phyloP scores from a whole-genome alignment of 768 basidiomycete species.

The Gymnopilus junonius region DNA sequence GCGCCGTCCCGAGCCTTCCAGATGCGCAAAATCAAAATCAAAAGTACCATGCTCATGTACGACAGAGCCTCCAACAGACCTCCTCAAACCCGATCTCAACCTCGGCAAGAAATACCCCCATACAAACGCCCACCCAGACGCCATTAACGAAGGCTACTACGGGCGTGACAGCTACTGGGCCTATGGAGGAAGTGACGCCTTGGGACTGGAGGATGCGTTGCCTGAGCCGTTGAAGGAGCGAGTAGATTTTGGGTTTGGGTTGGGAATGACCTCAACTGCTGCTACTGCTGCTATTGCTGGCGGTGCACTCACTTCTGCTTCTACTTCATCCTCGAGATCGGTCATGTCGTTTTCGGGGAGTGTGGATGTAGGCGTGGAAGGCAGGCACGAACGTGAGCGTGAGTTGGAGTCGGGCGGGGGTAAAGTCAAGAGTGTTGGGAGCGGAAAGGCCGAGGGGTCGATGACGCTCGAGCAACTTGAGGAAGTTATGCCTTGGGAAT shows the following conservation, averaged over 20 bases:
- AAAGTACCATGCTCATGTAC: not conserved
- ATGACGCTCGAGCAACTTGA: constrained; percentile 32
- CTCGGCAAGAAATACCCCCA: not conserved
- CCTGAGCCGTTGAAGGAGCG: no score
- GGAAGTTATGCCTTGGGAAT: constrained; percentile 41
- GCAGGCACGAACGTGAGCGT: no score
- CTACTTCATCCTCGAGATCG: not conserved
- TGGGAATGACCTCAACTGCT: not conserved
- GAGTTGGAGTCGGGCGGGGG: not conserved
- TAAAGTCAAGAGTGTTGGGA: not conserved
- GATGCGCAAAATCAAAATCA: not conserved
- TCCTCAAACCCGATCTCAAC: not conserved
- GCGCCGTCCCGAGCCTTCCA: not conserved
- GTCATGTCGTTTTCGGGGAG: not conserved
- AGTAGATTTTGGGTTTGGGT: not conserved
- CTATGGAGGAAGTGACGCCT: constrained; percentile 11
- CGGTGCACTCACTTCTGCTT: no score
- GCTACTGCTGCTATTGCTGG: not conserved
- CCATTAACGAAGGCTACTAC: not conserved
- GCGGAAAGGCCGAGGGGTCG: constrained; percentile 14
- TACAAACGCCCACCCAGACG: not conserved
- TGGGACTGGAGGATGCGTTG: constrained; percentile 12
- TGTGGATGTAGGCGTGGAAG: not conserved
- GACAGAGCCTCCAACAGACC: not conserved
- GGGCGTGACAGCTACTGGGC: not conserved